Evolutionary conservation across 1,284 basidiomycete genomes (phyloP).

Genomic region (Heterobasidion annosum): DNA sequence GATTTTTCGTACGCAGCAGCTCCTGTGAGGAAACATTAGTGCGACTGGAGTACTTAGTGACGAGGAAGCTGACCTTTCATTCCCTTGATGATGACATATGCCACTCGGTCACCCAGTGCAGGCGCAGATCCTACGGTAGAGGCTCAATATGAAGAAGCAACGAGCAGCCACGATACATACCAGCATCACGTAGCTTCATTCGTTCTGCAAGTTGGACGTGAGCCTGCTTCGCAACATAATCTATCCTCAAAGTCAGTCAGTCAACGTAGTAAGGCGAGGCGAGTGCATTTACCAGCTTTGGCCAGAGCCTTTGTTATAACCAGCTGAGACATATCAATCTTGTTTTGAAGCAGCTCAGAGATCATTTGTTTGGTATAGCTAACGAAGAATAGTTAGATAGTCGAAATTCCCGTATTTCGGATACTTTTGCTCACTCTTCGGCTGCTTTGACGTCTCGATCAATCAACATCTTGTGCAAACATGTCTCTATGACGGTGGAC

Average conservation of each 20-base stretch:
- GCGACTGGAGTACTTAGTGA: background rate
- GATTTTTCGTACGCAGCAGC: constrained; percentile 98
- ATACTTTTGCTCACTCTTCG: constrained; percentile 56
- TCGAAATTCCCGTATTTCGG: background rate
- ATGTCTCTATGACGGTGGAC: constrained; percentile 93
- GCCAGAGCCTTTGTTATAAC: constrained; percentile 95
- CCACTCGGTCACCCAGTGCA: constrained; percentile 89
- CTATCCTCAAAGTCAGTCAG: constrained; percentile 25
- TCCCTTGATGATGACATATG: constrained; percentile 95
- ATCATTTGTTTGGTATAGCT: constrained; percentile 93
- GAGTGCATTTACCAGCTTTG: constrained; percentile 56
- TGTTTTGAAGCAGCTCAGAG: constrained; percentile 89
- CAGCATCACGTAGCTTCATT: constrained; percentile 92
- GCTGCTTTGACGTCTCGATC: constrained; percentile 89
- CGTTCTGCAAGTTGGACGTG: constrained; percentile 91
- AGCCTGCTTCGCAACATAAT: constrained; percentile 88
- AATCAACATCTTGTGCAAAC: constrained; percentile 93
- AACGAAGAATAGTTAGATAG: background rate
- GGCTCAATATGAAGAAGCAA: background rate
- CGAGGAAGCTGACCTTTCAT: constrained; percentile 59
- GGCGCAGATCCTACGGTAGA: constrained; percentile 74
- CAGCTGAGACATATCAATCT: constrained; percentile 94
- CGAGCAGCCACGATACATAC: constrained; percentile 22
- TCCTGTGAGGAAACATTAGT: constrained; percentile 33
- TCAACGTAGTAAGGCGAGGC: background rate